Evolutionary conservation across 768 basidiomycete genomes (phyloP), one percentile per base, ranked within the genome.

Genomic region (Macrolepiota dolichaula): DNA sequence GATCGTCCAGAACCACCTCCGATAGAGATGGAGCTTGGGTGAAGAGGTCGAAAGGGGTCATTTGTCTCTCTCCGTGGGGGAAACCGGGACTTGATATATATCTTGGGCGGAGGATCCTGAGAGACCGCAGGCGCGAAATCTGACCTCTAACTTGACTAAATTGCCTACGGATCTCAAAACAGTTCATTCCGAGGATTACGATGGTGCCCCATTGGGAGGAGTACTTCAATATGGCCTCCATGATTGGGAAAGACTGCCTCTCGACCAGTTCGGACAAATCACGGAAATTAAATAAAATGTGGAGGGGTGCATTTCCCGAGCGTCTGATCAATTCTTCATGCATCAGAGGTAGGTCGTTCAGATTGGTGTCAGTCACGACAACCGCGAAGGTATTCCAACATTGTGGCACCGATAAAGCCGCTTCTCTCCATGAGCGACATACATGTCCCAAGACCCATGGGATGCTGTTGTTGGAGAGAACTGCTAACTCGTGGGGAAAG

Each of bases 401-500:
- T 7, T 24, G 19, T 13, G 54, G 54, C 6, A 36, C 7, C n/a
- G 37, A 40, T 44, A 55, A 25, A 13, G 38, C 40, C 2, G n/a
- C 54, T 42, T 55, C 38, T 2, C 54, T 38, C 54, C 54, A 55
- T 24, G 54, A 55, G 15, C 25, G 54, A 42, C 54, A 55, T 38
- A 55, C 29, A 6, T 55, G 54, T 25, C 54, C 54, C 7, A 55
- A 11, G 22, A 55, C 29, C 54, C 54, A 55, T 25, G 54, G 54
- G 40, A 42, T 55, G 2, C 19, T 38, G 42, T 22, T 13, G 27
- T 55, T 55, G 7, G 38, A 42, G 54, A 40, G 17, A 42, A 42
- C 40, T 1, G 35, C 3, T 9, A 42, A 24, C 1, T 42, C 40
- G 1, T 12, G 24, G 22, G 24, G 9, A 6, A n/a, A 27, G 11